Base-by-base conservation (phyloP, 768 basidiomycete species). In the Royoungia palumana region DNA sequence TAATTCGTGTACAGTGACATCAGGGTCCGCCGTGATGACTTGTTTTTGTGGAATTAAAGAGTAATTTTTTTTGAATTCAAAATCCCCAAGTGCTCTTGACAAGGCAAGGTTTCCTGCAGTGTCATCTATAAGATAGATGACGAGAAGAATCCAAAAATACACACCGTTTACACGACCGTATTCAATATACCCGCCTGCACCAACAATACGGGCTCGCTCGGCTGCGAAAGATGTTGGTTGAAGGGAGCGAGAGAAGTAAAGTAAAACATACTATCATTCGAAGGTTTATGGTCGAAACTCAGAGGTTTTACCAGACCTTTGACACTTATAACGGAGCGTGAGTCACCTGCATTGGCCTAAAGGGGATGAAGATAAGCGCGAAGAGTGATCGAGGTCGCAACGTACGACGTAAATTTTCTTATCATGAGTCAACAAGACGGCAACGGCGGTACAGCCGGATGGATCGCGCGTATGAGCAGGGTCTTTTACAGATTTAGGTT, bases 271-370 rank as follows among this genome's bases (percentile, higher is more conserved):
- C 90, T 74, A 57, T 86, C 82, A 63, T 87, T 93, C 24, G 84
- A 83, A 5, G 96, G 96, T 66, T 99, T 99, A 69, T 99, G 96
- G 67, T 99, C 96, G 60, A 81, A 87, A 60, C 93, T 95, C 54
- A 99, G 74, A 16, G 90, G 79, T 61, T 94, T 90, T 14, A 83
- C 94, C 59, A 85, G 79, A 2, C 96, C 96, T 58, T 85, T 87
- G 54, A 89, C 70, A 30, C 85, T 81, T 54, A 99, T 74, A 21
- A 99, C 91, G 17, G 89, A 85, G 59, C 96, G 76, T 12, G 96
- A 98, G 71, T 99, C 96, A 35, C 96, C 96, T 20, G 96, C 91
- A 67, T 99, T 99, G 20, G 96, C 96, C 95, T 97, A 61, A 24
- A 48, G 45, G 21, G 19, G 44, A 41, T n/a, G 22, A 16, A 30